These are phyloP conservation scores for Deuterostichococcus epilithicus DNA, from an alignment of 139 green algal species.

Conservation along the genomic window DNA sequence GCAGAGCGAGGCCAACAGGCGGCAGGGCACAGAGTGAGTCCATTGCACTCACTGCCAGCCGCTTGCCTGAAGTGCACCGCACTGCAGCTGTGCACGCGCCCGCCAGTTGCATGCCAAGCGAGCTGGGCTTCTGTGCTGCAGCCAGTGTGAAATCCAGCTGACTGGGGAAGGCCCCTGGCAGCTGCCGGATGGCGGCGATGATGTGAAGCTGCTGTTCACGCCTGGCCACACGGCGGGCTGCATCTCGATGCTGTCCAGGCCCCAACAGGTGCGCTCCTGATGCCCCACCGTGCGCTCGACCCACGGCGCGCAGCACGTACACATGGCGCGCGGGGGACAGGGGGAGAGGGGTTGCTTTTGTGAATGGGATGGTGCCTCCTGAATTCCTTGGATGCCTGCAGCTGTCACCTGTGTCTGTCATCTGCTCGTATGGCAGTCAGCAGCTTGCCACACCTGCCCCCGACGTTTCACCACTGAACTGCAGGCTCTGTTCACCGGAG, in stretches of 20 bases:
- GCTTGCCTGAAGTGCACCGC: background rate
- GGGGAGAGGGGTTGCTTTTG: background rate
- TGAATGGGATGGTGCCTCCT: background rate
- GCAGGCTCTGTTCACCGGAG: slow-evolving; percentile 51
- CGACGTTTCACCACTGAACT: background rate
- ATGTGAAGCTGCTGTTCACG: slow-evolving; percentile 59
- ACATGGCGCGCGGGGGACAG: background rate
- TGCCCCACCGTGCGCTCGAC: background rate
- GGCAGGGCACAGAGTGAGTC: slow-evolving; percentile 44
- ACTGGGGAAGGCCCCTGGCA: slow-evolving; percentile 59
- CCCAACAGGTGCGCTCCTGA: slow-evolving; percentile 9
- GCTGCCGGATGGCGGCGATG: slow-evolving; percentile 32
- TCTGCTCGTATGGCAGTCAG: background rate
- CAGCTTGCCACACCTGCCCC: background rate
- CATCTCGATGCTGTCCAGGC: slow-evolving; percentile 54
- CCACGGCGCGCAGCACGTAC: background rate
- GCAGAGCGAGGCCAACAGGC: slow-evolving; percentile 20
- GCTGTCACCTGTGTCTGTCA: background rate
- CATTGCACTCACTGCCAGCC: background rate
- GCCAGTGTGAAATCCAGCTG: slow-evolving; percentile 58
- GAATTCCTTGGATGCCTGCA: background rate
- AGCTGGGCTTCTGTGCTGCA: slow-evolving; percentile 7
- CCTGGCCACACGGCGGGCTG: slow-evolving; percentile 71
- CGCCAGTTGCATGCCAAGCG: slow-evolving; percentile 11
- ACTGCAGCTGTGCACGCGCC: too few species aligned